Evolutionary conservation across 2,329 filamentous ascomycete genomes (phyloP), one percentile per base, ranked within the genome.

Genomic region (Tolypocladium tundrense): DNA sequence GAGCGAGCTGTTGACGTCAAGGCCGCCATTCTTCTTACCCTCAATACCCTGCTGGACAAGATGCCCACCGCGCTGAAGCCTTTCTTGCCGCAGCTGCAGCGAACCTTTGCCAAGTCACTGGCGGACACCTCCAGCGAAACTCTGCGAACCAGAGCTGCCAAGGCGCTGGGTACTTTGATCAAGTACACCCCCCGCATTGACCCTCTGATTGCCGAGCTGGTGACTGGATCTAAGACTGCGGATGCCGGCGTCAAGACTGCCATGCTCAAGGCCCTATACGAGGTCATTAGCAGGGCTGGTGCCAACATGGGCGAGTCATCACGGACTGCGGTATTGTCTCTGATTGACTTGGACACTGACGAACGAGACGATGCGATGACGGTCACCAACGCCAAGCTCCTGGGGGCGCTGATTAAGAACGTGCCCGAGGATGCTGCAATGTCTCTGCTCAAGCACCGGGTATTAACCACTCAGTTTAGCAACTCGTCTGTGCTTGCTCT

Each of bases 1-100:
- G 94, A 99, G 72, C 86, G 93, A 61, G 96, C 94, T 3, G 91
- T 91, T 2, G 95, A 99, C 55, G 91, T 99, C 73, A 97, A 96
- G 76, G 88, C 90, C 60, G 94, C 94, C 48, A 96, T 99, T 70
- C 79, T 99, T 60, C 82, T 95, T 57, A 96, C 94, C 0, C 83
- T 99, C 64, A 97, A 97, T 77, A 96, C 95, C 65, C 78, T 99
- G 37, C 79, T 99, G 42, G 91, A 96, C 74, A 99, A 97, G 81
- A 97, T 99, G 72, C 94, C 94, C 0, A 84, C 88, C 11, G 93
- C 95, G 65, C 81, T 99, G 60, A 97, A 97, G 75, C 94, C 94
- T 4, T 99, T 99, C 83, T 76, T 99, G 69, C 94, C 94, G 11
- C 94, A 99, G 70, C 81, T 99, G 56, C 94, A 99, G 74, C 85